A percentile compares a stretch with the other conserved stretches of the same genome.
phyloP scores from a whole-genome alignment of 768 basidiomycete genomes.

The Tricholoma terreum region DNA sequence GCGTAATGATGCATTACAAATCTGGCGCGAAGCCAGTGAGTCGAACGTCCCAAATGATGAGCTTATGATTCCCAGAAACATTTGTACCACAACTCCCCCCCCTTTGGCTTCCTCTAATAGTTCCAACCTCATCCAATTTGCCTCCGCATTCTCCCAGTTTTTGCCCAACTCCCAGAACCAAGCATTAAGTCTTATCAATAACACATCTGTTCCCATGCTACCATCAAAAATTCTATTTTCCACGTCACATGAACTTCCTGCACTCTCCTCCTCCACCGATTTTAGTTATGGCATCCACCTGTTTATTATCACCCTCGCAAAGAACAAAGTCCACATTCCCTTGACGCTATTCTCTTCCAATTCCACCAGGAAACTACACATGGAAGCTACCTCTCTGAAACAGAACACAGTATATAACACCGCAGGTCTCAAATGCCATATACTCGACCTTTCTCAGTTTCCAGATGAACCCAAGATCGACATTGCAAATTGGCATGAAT shows the following conservation, averaged over 20 bases:
- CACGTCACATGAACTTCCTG: background rate
- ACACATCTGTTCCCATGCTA: background rate
- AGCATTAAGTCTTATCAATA: background rate
- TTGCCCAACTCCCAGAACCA: background rate
- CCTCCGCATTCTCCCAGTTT: background rate
- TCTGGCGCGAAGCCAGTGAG: background rate
- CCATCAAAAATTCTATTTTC: no score
- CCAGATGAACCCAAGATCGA: no score
- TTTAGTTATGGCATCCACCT: conserved; percentile 10
- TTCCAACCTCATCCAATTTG: background rate
- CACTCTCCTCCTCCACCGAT: background rate
- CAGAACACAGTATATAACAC: background rate
- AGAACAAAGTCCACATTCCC: no score
- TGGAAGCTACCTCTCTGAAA: no score
- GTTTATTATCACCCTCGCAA: background rate
- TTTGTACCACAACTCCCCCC: background rate
- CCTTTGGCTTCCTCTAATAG: background rate
- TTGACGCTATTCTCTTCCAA: background rate
- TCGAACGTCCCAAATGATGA: background rate
- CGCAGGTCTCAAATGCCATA: no score
- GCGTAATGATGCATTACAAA: background rate
- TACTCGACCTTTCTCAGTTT: no score
- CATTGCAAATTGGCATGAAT: conserved; percentile 14
- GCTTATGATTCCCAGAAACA: background rate
- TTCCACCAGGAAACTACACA: background rate